These are phyloP conservation scores for Piromyces finnis DNA, from an alignment of 192 early-diverging fungal species.

Conservation along the genomic window DNA sequence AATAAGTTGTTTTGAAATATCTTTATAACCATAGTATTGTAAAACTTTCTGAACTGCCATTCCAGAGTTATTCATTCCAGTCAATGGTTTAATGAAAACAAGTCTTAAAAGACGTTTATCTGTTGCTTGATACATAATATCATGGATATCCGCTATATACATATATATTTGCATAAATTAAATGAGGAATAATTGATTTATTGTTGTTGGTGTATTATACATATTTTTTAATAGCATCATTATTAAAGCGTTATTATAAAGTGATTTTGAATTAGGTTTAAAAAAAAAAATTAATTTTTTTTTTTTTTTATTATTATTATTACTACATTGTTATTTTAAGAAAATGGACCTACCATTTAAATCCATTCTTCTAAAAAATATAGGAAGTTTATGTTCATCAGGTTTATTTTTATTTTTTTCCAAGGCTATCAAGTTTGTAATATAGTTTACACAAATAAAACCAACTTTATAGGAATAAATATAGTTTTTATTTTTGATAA, in stretches of 20 bases:
- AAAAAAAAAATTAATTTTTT: no score
- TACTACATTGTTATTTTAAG: no score
- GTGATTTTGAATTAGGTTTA: no score
- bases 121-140: slow-evolving; percentile 19
- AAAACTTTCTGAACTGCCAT: slow-evolving; percentile 27
- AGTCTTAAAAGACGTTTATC: slow-evolving; percentile 27
- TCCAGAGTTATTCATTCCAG: slow-evolving; percentile 33
- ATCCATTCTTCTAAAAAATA: neutral
- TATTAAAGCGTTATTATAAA: no score
- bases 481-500: no score
- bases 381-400: neutral
- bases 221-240: no score
- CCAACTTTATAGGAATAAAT: slow-evolving; percentile 12
- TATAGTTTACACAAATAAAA: slow-evolving; percentile 34
- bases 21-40: slow-evolving; percentile 16
- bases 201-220: no score
- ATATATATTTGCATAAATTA: neutral
- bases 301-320: slow-evolving; percentile 10
- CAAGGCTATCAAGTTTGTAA: slow-evolving; percentile 34
- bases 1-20: slow-evolving; percentile 24
- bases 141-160: slow-evolving; percentile 27
- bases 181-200: no score
- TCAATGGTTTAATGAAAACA: slow-evolving; percentile 31
- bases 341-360: neutral
- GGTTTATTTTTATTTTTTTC: slow-evolving; percentile 9